Evolutionary conservation across 495 filamentous ascomycete genomes (phyloP).

Genomic region (Friedmanniomyces simplex): DNA sequence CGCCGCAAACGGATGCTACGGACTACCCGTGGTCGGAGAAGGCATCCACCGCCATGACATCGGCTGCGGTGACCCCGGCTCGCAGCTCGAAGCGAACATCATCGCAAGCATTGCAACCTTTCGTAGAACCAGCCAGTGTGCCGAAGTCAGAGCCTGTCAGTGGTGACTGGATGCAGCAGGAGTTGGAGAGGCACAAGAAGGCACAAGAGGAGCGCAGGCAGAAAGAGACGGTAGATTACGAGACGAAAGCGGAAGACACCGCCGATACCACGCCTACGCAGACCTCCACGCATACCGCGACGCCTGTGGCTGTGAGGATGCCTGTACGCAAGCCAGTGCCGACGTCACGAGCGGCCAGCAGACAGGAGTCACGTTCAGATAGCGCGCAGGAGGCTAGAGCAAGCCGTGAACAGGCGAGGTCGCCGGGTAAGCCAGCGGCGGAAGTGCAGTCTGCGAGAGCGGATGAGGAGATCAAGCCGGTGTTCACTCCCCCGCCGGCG

Average conservation of each 20-base stretch:
- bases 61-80: constrained; percentile 27
- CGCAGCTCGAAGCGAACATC: constrained; percentile 30
- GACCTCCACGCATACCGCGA: constrained; percentile 2
- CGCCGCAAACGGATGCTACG: constrained; percentile 27
- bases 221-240: constrained; percentile 6
- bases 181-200: constrained; percentile 26
- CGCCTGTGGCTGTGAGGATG: neutral
- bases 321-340: constrained; percentile 11
- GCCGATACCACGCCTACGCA: constrained; percentile 12
- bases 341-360: neutral
- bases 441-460: neutral
- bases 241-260: neutral
- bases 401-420: neutral
- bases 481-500: neutral
- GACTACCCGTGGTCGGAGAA: constrained; percentile 21
- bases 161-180: constrained; percentile 29
- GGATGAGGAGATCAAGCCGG: neutral
- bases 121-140: constrained; percentile 7
- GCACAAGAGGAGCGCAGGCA: constrained; percentile 9
- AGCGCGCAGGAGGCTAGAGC: neutral
- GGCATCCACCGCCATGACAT: constrained; percentile 31
- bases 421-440: neutral
- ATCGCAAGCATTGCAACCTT: constrained; percentile 14
- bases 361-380: neutral
- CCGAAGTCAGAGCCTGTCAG: constrained; percentile 20